Conservation (phyloP, 129 eudicot genomes). For the Helianthus annuus region DNA sequence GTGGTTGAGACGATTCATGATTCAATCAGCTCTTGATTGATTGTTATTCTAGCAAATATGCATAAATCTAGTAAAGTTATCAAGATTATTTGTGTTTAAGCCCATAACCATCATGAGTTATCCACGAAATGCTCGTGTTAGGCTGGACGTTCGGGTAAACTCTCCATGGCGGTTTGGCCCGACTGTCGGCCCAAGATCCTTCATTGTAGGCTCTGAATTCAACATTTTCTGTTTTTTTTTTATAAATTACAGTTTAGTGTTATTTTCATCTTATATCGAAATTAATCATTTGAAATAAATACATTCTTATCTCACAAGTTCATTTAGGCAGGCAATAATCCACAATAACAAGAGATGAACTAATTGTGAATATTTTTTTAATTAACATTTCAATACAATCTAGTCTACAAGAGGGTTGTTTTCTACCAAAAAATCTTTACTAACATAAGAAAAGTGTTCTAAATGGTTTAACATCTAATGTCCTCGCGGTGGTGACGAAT, state of each 20-base stretch:
- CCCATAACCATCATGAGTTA: background rate
- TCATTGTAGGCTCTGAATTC: too few relatives aligned
- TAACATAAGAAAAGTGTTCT: constrained; percentile 16
- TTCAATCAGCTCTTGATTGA: constrained; percentile 31
- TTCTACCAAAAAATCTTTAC: constrained; percentile 29
- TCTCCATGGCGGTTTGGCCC: too few relatives aligned
- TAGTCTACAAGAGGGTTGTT: constrained; percentile 28
- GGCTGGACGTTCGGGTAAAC: too few relatives aligned
- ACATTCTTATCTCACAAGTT: too few relatives aligned
- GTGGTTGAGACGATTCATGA: constrained; percentile 52
- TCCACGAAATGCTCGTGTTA: too few relatives aligned
- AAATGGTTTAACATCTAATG: constrained; percentile 35
- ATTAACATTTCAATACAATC: constrained; percentile 29
- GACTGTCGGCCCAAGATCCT: too few relatives aligned
- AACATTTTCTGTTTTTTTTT: too few relatives aligned
- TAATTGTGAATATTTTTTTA: constrained; percentile 10
- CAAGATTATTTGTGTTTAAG: background rate
- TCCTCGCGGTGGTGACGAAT: constrained; percentile 51
- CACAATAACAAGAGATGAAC: constrained; percentile 6
- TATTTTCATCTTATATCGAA: too few relatives aligned
- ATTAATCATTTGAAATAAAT: too few relatives aligned
- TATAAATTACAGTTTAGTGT: too few relatives aligned
- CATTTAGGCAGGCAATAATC: too few relatives aligned
- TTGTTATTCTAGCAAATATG: background rate
- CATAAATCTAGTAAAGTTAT: constrained; percentile 2